Evolutionary conservation across 1,284 basidiomycete genomes (phyloP).

Genomic region (Jaminaea rosea): DNA sequence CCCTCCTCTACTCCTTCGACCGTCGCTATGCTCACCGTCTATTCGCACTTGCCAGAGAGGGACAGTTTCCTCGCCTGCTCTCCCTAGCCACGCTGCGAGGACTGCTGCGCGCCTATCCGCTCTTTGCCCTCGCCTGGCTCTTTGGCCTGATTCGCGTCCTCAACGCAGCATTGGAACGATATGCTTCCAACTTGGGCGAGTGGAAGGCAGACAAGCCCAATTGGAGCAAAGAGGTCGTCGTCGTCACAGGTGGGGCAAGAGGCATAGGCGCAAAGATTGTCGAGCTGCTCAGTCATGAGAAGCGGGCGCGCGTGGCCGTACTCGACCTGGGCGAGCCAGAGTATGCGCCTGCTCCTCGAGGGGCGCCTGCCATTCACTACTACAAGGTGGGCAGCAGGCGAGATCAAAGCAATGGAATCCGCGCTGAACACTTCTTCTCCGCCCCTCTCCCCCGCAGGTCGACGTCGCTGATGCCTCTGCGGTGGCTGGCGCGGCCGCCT

Average conservation of each 20-base stretch:
- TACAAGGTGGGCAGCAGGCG: no score
- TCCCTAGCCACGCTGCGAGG: no score
- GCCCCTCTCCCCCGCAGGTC: no score
- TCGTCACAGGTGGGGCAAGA: constrained; percentile 42
- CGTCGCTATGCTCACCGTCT: constrained; percentile 6
- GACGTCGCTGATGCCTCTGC: constrained; percentile 34
- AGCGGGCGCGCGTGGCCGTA: constrained; percentile 37
- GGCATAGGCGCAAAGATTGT: constrained; percentile 44
- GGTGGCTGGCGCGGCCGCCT: constrained; percentile 24
- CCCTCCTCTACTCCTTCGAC: constrained; percentile 24
- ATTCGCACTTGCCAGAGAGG: not conserved
- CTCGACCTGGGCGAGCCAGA: constrained; percentile 40
- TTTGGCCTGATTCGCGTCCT: constrained; percentile 28
- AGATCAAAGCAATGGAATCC: no score
- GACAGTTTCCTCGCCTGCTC: constrained; percentile 7
- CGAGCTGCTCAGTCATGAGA: constrained; percentile 28
- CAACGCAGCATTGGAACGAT: constrained; percentile 27
- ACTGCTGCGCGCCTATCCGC: constrained; percentile 27
- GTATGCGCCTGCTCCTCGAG: constrained; percentile 32
- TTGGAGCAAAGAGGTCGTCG: constrained; percentile 38
- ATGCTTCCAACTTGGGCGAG: constrained; percentile 29
- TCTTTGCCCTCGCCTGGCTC: constrained; percentile 22
- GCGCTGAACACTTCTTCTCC: no score
- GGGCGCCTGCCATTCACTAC: constrained; percentile 41
- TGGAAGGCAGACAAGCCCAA: constrained; percentile 26